Evolutionary conservation across 305 asterid genomes (phyloP).

Genomic region (Fraxinus sp.): DNA sequence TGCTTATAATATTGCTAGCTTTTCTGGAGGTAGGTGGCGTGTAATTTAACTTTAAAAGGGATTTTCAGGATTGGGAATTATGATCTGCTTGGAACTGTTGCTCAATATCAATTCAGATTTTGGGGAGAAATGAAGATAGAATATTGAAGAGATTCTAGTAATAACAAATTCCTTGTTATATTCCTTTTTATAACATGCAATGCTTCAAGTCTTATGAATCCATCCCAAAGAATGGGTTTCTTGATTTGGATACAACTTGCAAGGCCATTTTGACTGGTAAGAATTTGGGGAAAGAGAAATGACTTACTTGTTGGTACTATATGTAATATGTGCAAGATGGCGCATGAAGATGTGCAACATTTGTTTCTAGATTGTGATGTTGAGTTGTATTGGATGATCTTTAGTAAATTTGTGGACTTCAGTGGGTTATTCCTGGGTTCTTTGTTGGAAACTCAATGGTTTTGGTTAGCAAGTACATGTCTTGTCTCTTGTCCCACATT

Average conservation of each 20-base stretch:
- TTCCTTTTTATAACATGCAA: not conserved
- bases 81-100: not conserved
- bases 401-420: not conserved
- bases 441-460: not conserved
- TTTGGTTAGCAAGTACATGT: not conserved
- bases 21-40: not conserved
- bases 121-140: not conserved
- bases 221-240: not conserved
- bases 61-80: not conserved
- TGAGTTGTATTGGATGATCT: not conserved
- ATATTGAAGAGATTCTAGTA: not conserved
- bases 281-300: not conserved
- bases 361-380: not conserved
- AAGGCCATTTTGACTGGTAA: not conserved
- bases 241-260: not conserved
- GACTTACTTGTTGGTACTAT: not conserved
- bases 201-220: not conserved
- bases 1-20: not conserved
- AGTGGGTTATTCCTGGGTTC: not conserved
- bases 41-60: not conserved
- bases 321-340: not conserved
- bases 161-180: not conserved
- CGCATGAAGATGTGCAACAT: not conserved
- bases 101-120: not conserved
- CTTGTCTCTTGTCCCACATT: not conserved